Evolutionary conservation across 1,284 basidiomycete species (phyloP), one percentile per base, ranked within the genome.

Genomic region (Hymenochaete sp.): DNA sequence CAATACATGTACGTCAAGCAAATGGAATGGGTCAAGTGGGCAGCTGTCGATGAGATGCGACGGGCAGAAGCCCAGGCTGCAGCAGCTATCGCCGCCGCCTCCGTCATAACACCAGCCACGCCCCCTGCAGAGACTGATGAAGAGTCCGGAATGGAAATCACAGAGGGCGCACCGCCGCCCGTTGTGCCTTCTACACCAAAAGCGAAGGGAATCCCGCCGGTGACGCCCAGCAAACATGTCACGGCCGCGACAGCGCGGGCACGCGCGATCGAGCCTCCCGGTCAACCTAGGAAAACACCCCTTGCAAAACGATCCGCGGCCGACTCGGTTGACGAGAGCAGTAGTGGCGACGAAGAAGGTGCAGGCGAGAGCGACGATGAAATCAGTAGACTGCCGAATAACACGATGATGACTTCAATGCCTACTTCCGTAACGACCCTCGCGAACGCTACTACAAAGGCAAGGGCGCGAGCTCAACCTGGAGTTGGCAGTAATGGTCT

Each of bases 1-100:
- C 95, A 97, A 60, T 98, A 92, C 62, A 87, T 99, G 82, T 93
- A 96, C 60, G 77, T 92, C 57, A 96, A 93, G 65, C 92, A 96
- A 61, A 68, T 93, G 51, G 89, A 92, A 61, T 97, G 91, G 91
- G 73, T 79, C 10, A 89, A 89, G 60, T 96, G 93, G 93, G 82
- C 90, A 4, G 88, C 88, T 3, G 70, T 79, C 32, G 92, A 92
- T 57, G 81, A 86, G 55, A 67, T 79, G 49, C 72, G 72, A 55
- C 55, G 62, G 37, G 72, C 67, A 50, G 59, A 65, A 35, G 40
- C 48, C 19, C 77, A 78, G 52, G 62, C 68, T 1, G 67, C 68
- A 0, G 60, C 63, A 2, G 66, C 67, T 7, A 55, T 67, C 1
- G 65, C 70, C 10, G 62, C 71, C 1, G 59, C 68, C 14, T 64